A percentile compares a stretch with the other conserved stretches of the same genome.
Conservation (phyloP, 83 land plant genomes). For the Diphasiastrum complanatum region DNA sequence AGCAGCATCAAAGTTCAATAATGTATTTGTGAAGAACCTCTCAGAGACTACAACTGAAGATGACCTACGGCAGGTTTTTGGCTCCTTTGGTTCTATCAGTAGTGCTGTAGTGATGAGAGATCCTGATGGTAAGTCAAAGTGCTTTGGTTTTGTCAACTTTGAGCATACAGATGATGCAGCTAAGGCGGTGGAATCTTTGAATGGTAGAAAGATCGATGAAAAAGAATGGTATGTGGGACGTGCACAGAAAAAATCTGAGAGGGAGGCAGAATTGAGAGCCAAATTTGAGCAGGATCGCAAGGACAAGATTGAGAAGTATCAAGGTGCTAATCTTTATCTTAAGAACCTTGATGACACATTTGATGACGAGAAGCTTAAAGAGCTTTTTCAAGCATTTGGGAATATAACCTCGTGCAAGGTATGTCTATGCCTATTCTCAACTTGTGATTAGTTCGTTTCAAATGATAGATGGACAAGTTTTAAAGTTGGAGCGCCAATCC, state of each 20-base stretch:
- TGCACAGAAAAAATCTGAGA: conserved; percentile 21
- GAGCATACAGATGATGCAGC: conserved; percentile 12
- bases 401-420: conserved; percentile 20
- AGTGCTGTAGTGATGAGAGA: no score
- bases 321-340: conserved; percentile 20
- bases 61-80: no score
- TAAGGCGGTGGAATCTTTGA: conserved; percentile 26
- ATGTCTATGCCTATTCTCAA: not conserved
- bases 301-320: conserved; percentile 16
- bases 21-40: no score
- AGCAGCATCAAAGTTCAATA: no score
- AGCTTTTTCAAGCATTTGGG: conserved; percentile 6
- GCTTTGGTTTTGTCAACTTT: conserved; percentile 25
- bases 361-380: conserved; percentile 14
- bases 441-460: not conserved
- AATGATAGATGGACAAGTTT: not conserved
- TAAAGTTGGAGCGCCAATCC: not conserved
- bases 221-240: conserved; percentile 27
- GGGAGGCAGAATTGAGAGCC: conserved; percentile 24
- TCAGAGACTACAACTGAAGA: no score
- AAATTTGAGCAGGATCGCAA: conserved; percentile 15
- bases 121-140: conserved; percentile 21
- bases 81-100: no score
- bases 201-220: conserved; percentile 11
- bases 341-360: conserved; percentile 18